phyloP scores from a whole-genome alignment of 805 yeast genomes.

The Huiozyma naganishii region DNA sequence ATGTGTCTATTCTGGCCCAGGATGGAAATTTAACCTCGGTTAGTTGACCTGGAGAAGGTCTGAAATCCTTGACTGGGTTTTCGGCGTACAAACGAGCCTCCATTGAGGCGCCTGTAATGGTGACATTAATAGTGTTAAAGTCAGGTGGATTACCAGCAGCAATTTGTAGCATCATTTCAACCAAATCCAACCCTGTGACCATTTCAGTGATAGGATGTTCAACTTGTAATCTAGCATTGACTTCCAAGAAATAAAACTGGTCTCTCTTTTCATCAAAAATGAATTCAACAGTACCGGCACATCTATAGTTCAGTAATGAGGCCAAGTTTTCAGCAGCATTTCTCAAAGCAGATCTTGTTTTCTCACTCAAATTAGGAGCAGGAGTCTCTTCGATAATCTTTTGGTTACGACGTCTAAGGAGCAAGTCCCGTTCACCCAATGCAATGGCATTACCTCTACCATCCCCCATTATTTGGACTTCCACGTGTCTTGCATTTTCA shows the following conservation, averaged over 20 bases:
- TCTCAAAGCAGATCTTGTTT: slow-evolving; percentile 65
- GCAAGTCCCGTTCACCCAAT: slow-evolving; percentile 94
- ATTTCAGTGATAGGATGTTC: slow-evolving; percentile 96
- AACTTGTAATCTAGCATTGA: slow-evolving; percentile 91
- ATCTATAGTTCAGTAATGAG: slow-evolving; percentile 73
- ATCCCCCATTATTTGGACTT: slow-evolving; percentile 93
- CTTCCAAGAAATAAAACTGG: slow-evolving; percentile 90
- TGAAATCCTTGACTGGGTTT: slow-evolving; percentile 88
- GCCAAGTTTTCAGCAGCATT: slow-evolving; percentile 78
- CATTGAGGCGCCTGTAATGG: slow-evolving; percentile 80
- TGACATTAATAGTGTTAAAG: slow-evolving; percentile 43
- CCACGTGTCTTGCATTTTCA: slow-evolving; percentile 92
- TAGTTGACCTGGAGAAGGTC: slow-evolving; percentile 93
- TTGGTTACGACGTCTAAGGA: slow-evolving; percentile 96
- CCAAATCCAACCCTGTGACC: slow-evolving; percentile 90
- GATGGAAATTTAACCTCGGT: slow-evolving; percentile 76
- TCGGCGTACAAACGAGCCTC: slow-evolving; percentile 96
- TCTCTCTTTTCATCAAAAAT: slow-evolving; percentile 80
- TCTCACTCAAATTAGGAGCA: slow-evolving; percentile 83
- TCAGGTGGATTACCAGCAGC: slow-evolving; percentile 88
- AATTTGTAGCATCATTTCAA: slow-evolving; percentile 91
- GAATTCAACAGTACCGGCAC: slow-evolving; percentile 97
- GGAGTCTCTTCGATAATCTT: slow-evolving; percentile 96
- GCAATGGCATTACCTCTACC: slow-evolving; percentile 91
- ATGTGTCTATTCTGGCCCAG: slow-evolving; percentile 90